Conservation (phyloP, 331 rosid genomes). For the Rosa hybrid region DNA sequence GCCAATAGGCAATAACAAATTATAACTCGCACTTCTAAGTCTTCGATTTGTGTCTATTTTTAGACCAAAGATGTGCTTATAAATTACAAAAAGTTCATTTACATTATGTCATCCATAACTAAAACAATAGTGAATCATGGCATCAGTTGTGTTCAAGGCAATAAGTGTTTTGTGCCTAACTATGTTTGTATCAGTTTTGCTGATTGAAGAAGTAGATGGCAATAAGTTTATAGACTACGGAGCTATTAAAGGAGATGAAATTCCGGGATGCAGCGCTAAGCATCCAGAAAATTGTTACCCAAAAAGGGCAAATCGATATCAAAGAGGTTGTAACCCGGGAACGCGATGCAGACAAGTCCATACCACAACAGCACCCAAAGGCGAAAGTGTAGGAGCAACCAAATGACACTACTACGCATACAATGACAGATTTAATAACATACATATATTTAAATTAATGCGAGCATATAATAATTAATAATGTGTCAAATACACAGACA, state of each 20-base stretch:
- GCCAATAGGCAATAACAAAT: too few species aligned
- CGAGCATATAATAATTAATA: neutral
- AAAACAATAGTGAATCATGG: too few species aligned
- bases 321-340: neutral
- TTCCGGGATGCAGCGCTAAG: neutral
- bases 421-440: neutral
- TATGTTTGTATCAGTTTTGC: neutral
- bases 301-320: neutral
- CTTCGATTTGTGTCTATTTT: too few species aligned
- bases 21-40: too few species aligned
- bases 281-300: neutral
- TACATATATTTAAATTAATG: neutral
- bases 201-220: neutral
- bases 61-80: too few species aligned
- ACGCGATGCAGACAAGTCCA: neutral
- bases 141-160: neutral
- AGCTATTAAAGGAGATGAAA: neutral
- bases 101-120: too few species aligned
- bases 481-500: neutral
- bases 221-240: neutral
- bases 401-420: neutral
- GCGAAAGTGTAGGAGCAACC: neutral
- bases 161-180: neutral
- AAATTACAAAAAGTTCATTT: too few species aligned
- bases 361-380: too few species aligned